Evolutionary conservation across 257 asterid species (phyloP).

Genomic region (Gentiana macrophylla): DNA sequence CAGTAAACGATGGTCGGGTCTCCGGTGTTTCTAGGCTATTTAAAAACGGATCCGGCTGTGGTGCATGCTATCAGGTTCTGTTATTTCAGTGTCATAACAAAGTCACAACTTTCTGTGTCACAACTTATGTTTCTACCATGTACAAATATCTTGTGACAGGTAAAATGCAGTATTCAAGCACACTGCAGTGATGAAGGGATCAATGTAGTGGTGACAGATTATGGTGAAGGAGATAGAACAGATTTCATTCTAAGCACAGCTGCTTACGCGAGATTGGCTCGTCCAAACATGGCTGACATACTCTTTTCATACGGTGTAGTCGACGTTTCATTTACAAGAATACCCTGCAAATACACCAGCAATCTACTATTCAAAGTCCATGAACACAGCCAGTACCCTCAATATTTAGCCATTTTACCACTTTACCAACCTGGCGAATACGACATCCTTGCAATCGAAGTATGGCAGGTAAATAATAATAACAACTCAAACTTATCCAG

Average conservation of each 20-base stretch:
- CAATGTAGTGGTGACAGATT: constrained; percentile 54
- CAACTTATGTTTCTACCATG: too few species aligned
- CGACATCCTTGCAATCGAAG: constrained; percentile 34
- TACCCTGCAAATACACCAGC: constrained; percentile 32
- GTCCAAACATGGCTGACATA: constrained; percentile 32
- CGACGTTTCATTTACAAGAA: constrained; percentile 38
- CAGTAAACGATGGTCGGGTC: constrained; percentile 47
- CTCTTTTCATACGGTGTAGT: constrained; percentile 52
- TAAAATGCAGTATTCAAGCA: constrained; percentile 48
- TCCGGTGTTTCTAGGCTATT: constrained; percentile 64
- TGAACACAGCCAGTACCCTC: constrained; percentile 35
- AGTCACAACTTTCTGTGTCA: too few species aligned
- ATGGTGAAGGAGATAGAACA: constrained; percentile 48
- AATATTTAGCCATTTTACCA: constrained; percentile 51
- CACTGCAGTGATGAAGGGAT: constrained; percentile 58
- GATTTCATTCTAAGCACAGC: constrained; percentile 53
- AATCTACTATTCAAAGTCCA: constrained; percentile 47
- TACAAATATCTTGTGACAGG: constrained; percentile 18
- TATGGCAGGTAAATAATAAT: constrained; percentile 44
- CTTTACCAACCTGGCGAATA: constrained; percentile 42
- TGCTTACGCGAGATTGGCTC: constrained; percentile 52
- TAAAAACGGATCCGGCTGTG: constrained; percentile 69
- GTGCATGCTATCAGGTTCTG: constrained; percentile 75
- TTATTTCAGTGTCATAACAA: too few species aligned
- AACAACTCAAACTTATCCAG: too few species aligned